Conservation (phyloP, 257 asterid genomes). For the Rehmannia glutinosa region DNA sequence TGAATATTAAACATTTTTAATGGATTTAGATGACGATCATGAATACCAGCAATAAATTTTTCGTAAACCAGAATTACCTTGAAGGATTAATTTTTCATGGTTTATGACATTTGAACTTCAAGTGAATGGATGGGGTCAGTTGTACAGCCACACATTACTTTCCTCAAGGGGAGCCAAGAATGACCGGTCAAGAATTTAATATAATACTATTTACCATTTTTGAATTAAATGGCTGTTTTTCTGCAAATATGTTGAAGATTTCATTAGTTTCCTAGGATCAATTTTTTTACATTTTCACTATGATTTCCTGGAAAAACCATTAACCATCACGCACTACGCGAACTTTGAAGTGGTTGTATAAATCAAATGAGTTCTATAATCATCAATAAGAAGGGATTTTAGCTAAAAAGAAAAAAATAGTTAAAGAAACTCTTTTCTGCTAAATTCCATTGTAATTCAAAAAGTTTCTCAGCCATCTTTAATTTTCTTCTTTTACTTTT, state of each 20-base stretch:
- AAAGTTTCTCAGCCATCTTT: neutral
- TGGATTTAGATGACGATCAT: neutral
- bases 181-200: no score
- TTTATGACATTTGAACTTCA: no score
- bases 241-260: neutral
- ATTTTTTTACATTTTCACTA: neutral
- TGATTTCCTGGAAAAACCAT: neutral
- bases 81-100: no score
- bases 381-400: neutral
- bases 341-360: neutral
- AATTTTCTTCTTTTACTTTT: neutral
- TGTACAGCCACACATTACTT: no score
- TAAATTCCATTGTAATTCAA: neutral
- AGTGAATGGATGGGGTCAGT: no score
- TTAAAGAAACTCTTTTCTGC: neutral
- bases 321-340: neutral
- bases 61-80: no score
- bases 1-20: neutral
- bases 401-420: neutral
- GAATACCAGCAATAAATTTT: neutral
- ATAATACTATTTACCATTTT: no score
- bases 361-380: no score
- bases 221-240: neutral
- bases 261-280: neutral
- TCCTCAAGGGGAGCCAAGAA: no score